Percentiles rank a stretch among this genome's conserved stretches.
Evolutionary conservation across 805 yeast species (phyloP).

Genomic region (Brettanomyces custersianus): DNA sequence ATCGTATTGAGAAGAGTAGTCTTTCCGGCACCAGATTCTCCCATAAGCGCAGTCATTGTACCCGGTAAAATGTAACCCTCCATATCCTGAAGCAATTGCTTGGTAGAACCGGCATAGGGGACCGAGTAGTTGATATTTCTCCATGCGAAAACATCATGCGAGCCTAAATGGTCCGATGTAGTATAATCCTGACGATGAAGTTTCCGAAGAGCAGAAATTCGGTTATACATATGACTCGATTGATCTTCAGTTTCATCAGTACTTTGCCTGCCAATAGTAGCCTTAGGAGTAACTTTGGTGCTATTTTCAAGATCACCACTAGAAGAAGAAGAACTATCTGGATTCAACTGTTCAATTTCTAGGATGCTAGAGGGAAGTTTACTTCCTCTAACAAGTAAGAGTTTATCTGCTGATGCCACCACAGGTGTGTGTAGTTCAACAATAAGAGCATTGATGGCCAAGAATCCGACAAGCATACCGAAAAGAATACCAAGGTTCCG

Average conservation of each 20-base stretch:
- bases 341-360: not conserved
- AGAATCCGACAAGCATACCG: slow-evolving; percentile 33
- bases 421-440: slow-evolving; percentile 25
- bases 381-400: slow-evolving; percentile 21
- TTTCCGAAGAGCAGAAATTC: slow-evolving; percentile 3
- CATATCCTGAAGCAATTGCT: slow-evolving; percentile 34
- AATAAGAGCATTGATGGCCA: slow-evolving; percentile 21
- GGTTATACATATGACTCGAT: not conserved
- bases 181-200: no score
- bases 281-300: not conserved
- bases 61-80: slow-evolving; percentile 45
- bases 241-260: not conserved
- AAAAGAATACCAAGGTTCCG: slow-evolving; percentile 57
- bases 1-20: slow-evolving; percentile 48
- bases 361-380: not conserved
- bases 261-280: slow-evolving; percentile 4
- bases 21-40: slow-evolving; percentile 60
- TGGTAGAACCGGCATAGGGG: slow-evolving; percentile 34
- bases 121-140: slow-evolving; percentile 50
- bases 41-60: slow-evolving; percentile 52
- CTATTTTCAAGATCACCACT: not conserved
- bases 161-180: slow-evolving; percentile 23
- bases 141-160: slow-evolving; percentile 52
- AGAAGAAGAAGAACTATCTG: not conserved
- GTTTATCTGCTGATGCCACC: slow-evolving; percentile 26